Conservation (phyloP, 306 rosid species). For the Vicia villosa region DNA sequence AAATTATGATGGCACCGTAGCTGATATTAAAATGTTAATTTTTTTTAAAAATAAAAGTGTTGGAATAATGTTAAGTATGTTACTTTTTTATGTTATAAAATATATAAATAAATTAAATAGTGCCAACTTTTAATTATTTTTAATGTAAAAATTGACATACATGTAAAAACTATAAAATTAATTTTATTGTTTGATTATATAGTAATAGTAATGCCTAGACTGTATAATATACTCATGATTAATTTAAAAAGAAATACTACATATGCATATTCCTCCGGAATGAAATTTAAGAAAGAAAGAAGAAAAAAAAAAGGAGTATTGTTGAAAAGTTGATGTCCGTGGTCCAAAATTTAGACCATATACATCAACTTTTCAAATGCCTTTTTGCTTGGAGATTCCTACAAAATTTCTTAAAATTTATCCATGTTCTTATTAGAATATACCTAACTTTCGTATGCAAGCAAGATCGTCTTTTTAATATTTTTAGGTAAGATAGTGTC, state of each 20-base stretch:
- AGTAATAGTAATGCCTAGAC: background rate
- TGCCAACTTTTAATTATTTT: background rate
- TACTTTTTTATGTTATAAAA: background rate
- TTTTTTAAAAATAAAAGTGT: background rate
- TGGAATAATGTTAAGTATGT: background rate
- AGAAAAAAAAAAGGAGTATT: too few relatives aligned
- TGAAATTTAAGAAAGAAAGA: too few relatives aligned
- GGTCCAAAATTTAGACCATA: too few relatives aligned
- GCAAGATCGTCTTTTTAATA: background rate
- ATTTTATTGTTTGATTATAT: background rate
- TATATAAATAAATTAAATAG: background rate
- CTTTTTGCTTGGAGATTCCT: background rate
- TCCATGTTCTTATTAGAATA: constrained; percentile 4
- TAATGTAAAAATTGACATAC: background rate
- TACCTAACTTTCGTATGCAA: background rate
- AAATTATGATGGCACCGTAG: background rate
- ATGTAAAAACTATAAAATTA: background rate
- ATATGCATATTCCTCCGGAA: background rate
- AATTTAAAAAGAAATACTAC: background rate
- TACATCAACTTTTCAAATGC: too few relatives aligned
- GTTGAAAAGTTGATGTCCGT: too few relatives aligned
- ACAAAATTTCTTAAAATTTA: background rate
- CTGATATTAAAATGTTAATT: background rate
- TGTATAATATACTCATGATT: background rate
- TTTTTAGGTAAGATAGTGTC: background rate